Conservation (phyloP, 2,329 filamentous ascomycete species). For the Colletotrichum scovillei region DNA sequence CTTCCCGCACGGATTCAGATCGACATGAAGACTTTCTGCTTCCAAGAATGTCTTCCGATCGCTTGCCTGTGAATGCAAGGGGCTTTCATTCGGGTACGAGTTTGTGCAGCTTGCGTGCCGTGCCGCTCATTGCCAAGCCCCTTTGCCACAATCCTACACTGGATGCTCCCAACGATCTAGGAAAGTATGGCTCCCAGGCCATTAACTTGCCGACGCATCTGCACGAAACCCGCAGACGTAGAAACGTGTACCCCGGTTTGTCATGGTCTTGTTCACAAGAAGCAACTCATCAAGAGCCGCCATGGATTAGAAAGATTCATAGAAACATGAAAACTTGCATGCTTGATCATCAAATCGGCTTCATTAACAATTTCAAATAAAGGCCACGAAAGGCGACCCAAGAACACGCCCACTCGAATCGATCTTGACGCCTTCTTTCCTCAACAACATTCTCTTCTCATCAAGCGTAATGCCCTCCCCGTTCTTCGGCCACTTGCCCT, state of each 20-base stretch:
- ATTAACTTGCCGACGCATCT: background rate
- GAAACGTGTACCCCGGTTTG: too few relatives aligned
- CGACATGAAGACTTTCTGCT: background rate
- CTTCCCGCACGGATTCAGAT: too few relatives aligned
- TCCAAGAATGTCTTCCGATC: background rate
- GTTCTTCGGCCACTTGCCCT: conserved; percentile 91
- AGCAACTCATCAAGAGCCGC: background rate
- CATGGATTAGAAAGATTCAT: too few relatives aligned
- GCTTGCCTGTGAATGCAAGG: background rate
- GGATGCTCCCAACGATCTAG: background rate
- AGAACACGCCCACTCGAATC: conserved; percentile 69
- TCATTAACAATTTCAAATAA: conserved; percentile 40
- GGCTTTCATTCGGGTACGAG: background rate
- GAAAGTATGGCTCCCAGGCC: background rate
- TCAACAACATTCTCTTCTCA: conserved; percentile 72
- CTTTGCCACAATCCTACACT: background rate
- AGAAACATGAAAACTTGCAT: background rate
- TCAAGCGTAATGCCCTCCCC: conserved; percentile 70
- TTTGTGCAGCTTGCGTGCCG: background rate
- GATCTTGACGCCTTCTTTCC: conserved; percentile 73
- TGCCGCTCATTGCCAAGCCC: background rate
- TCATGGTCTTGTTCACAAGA: background rate
- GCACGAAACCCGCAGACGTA: background rate
- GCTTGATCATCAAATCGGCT: too few relatives aligned
- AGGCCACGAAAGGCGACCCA: conserved; percentile 64